Evolutionary conservation across 176 grass and related monocot species (phyloP).

Genomic region (barley (Hordeum vulgare)): DNA sequence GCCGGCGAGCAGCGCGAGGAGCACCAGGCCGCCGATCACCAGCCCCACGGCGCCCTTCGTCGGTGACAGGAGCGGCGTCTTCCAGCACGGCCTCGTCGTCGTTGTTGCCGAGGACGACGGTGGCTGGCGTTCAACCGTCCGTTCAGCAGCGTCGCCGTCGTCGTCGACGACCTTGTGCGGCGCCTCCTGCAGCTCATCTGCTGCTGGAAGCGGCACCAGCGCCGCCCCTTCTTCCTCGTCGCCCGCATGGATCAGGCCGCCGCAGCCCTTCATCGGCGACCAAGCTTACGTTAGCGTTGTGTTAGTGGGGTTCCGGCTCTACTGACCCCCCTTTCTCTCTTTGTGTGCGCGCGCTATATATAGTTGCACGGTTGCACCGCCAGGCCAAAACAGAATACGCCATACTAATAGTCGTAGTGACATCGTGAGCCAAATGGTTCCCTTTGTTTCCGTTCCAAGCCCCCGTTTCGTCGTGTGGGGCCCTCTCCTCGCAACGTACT

Average conservation of each 20-base stretch:
- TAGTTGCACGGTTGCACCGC: too few relatives aligned
- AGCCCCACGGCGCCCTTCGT: constrained; percentile 27
- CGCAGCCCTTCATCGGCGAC: not conserved
- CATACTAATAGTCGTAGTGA: too few relatives aligned
- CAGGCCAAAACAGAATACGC: too few relatives aligned
- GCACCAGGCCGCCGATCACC: constrained; percentile 31
- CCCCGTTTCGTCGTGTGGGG: not conserved
- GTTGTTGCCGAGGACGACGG: not conserved
- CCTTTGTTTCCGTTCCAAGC: not conserved
- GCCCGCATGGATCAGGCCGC: not conserved
- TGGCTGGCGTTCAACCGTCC: not conserved
- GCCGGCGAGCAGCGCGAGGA: constrained; percentile 26
- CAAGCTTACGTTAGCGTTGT: not conserved
- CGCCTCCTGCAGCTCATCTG: not conserved
- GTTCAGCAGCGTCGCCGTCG: not conserved
- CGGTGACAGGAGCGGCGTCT: not conserved
- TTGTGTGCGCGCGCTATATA: too few relatives aligned
- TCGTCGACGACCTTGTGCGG: not conserved
- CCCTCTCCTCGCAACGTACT: too few relatives aligned
- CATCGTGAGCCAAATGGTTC: not conserved
- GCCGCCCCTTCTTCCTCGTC: not conserved
- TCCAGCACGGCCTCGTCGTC: not conserved
- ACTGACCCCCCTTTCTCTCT: too few relatives aligned
- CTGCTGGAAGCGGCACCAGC: not conserved
- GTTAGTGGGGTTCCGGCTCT: not conserved